Conservation (phyloP, 192 early-diverging fungal genomes). For the Linnemannia schmuckeri region DNA sequence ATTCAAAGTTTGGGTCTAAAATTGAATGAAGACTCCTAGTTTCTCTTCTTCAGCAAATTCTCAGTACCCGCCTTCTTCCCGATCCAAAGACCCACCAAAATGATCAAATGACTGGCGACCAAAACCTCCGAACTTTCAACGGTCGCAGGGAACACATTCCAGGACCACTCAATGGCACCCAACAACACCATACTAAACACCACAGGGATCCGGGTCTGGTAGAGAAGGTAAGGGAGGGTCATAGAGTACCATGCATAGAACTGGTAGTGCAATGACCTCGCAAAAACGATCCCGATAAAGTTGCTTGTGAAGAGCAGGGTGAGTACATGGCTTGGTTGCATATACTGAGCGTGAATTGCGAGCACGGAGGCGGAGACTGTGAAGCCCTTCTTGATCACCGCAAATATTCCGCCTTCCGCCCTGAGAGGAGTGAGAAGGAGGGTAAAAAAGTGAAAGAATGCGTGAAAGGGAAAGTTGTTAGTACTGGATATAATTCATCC, state of each 20-base stretch:
- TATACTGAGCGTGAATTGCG: constrained; percentile 30
- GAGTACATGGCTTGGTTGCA: constrained; percentile 59
- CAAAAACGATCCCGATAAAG: constrained; percentile 91
- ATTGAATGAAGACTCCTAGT: background rate
- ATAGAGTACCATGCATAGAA: constrained; percentile 97
- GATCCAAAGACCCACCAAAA: constrained; percentile 52
- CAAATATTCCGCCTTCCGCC: constrained; percentile 51
- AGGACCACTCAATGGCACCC: constrained; percentile 76
- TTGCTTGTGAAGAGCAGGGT: constrained; percentile 85
- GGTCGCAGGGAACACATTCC: constrained; percentile 94
- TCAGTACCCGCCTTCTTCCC: constrained; percentile 3
- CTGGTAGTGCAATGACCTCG: constrained; percentile 94
- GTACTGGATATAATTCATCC: background rate
- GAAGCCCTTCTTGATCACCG: constrained; percentile 37
- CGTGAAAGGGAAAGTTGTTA: background rate
- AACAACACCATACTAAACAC: constrained; percentile 45
- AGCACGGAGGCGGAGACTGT: constrained; percentile 20
- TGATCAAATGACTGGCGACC: constrained; percentile 33
- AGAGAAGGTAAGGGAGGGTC: constrained; percentile 85
- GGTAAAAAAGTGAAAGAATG: background rate
- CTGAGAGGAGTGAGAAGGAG: constrained; percentile 19
- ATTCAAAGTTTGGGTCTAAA: background rate
- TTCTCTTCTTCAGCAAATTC: background rate
- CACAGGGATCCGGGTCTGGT: constrained; percentile 60
- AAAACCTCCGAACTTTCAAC: constrained; percentile 45